Conservation (phyloP, 2,329 filamentous ascomycete genomes). For the Chaetomium sp. region DNA sequence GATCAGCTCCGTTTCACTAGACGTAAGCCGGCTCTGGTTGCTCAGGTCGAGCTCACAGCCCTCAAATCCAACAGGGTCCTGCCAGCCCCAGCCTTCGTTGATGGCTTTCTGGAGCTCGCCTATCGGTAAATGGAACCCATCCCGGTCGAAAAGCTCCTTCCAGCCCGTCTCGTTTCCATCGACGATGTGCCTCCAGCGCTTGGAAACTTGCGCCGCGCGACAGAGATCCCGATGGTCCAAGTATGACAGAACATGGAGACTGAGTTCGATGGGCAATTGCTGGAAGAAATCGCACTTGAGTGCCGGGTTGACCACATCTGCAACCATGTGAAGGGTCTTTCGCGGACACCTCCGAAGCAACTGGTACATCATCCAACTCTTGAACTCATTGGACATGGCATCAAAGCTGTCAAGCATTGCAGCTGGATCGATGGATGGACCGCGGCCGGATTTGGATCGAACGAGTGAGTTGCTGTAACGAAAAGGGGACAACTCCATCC, state of each 20-base stretch:
- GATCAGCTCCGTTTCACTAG: constrained; percentile 47
- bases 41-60: constrained; percentile 79
- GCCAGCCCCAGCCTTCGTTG: constrained; percentile 93
- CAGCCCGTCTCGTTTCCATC: constrained; percentile 93
- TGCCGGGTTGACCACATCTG: constrained; percentile 85
- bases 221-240: constrained; percentile 82
- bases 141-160: constrained; percentile 83
- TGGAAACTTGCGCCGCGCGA: constrained; percentile 86
- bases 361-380: constrained; percentile 96
- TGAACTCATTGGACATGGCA: constrained; percentile 81
- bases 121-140: constrained; percentile 71
- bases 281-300: constrained; percentile 90
- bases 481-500: constrained; percentile 25
- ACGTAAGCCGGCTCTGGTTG: constrained; percentile 45
- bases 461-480: constrained; percentile 22
- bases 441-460: constrained; percentile 19
- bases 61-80: constrained; percentile 69
- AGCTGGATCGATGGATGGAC: constrained; percentile 68
- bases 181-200: constrained; percentile 83
- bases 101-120: constrained; percentile 85
- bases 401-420: constrained; percentile 86
- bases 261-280: constrained; percentile 77
- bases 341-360: constrained; percentile 82
- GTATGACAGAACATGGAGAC: constrained; percentile 79
- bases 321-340: constrained; percentile 81